phyloP scores from a whole-genome alignment of 2,329 filamentous ascomycete genomes.

The Aspergillus glaucus region DNA sequence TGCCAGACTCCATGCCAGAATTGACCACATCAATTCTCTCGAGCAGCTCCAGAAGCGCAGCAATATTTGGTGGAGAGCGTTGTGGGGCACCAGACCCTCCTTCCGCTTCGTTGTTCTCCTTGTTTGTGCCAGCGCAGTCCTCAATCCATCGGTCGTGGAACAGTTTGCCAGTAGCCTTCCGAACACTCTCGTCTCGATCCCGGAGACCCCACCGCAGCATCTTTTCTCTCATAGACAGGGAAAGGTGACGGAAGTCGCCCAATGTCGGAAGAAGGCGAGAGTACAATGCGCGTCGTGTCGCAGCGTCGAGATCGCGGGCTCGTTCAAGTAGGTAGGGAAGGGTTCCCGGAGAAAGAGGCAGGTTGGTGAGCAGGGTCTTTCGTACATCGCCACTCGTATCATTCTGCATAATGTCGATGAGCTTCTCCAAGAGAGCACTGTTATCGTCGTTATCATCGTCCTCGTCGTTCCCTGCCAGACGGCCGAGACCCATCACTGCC shows the following conservation, averaged over 20 bases:
- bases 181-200: conserved; percentile 88
- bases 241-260: conserved; percentile 90
- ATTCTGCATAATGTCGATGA: conserved; percentile 84
- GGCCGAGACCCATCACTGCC: conserved; percentile 81
- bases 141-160: conserved; percentile 98
- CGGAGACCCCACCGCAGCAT: conserved; percentile 88
- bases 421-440: conserved; percentile 67
- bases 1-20: conserved; percentile 80
- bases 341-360: conserved; percentile 77
- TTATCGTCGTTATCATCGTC: conserved; percentile 63
- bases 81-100: conserved; percentile 29
- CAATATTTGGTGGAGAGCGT: conserved; percentile 61
- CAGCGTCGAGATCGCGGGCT: conserved; percentile 79
- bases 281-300: conserved; percentile 79
- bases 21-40: conserved; percentile 92
- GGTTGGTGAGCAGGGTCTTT: conserved; percentile 77
- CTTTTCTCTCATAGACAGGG: conserved; percentile 90
- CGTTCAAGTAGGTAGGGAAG: conserved; percentile 84
- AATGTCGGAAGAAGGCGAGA: conserved; percentile 78
- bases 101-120: conserved; percentile 49
- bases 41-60: conserved; percentile 81
- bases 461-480: conserved; percentile 68
- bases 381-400: conserved; percentile 92
- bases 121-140: conserved; percentile 70
- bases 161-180: conserved; percentile 80